A percentile compares a stretch with the other conserved stretches of the same genome.
Evolutionary conservation across 192 early-diverging fungal species (phyloP).

Genomic region (Entophlyctis helioformis): DNA sequence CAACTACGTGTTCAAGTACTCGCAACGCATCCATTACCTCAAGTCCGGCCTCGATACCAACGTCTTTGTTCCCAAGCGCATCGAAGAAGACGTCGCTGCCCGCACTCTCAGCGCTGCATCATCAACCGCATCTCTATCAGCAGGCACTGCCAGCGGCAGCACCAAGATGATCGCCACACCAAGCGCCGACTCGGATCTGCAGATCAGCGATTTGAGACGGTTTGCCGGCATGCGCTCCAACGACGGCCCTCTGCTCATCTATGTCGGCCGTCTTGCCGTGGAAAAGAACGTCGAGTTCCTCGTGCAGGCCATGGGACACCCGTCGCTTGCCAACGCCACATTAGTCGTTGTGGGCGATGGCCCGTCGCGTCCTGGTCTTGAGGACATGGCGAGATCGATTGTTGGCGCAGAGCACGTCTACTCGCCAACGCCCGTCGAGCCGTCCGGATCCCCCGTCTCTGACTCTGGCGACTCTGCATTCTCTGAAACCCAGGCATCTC

Average conservation of each 20-base stretch:
- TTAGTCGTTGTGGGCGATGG: slow-evolving; percentile 39
- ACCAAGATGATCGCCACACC: too few relatives aligned
- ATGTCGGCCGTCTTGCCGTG: slow-evolving; percentile 34
- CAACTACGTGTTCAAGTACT: slow-evolving; percentile 23
- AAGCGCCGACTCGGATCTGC: too few relatives aligned
- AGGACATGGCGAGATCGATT: slow-evolving; percentile 14
- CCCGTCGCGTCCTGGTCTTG: slow-evolving; percentile 16
- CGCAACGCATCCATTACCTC: slow-evolving; percentile 29
- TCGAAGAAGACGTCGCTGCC: slow-evolving; percentile 2
- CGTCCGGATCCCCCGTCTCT: neutral
- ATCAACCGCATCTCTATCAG: too few relatives aligned
- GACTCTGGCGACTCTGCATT: slow-evolving; percentile 1
- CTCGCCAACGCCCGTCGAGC: too few relatives aligned
- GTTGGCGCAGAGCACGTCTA: slow-evolving; percentile 21
- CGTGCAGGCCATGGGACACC: slow-evolving; percentile 17
- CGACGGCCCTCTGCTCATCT: slow-evolving; percentile 20
- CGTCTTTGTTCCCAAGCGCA: slow-evolving; percentile 21
- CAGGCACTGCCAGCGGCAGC: too few relatives aligned
- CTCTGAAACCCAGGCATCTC: too few relatives aligned
- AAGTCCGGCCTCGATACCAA: slow-evolving; percentile 33
- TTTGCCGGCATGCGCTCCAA: too few relatives aligned
- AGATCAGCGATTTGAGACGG: too few relatives aligned
- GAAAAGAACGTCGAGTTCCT: slow-evolving; percentile 41
- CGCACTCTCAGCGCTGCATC: too few relatives aligned
- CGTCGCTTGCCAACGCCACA: slow-evolving; percentile 13